Base-by-base conservation (phyloP, 1,139 yeast genomes). In the Taphrina sp. region DNA sequence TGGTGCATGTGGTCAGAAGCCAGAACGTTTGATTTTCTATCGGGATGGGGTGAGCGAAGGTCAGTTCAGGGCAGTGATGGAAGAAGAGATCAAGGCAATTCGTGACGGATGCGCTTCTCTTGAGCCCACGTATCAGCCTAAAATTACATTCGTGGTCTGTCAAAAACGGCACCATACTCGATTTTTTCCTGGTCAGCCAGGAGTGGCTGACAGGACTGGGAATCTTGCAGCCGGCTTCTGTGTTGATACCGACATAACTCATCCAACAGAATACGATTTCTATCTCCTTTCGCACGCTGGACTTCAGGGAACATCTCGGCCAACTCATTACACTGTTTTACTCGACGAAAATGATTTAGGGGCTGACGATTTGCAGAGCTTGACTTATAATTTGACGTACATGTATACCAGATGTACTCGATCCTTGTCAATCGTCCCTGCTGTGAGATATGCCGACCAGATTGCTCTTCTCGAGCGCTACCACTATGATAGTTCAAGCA, bases 31-130 rank as follows among this genome's bases (percentile, higher is more conserved):
- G 46, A 39, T 66, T 2, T 64, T 65, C 44, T 67, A 65, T 59
- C 66, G 70, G 54, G 70, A 67, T 61, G 70, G 70, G 60, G 68
- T 67, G 19, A 64, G 68, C n/a, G 61, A 64, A 38, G 70, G 70
- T 34, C 70, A 67, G 58, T 67, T 66, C 35, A 59, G 61, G 45
- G 62, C 61, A n/a, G 63, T 67, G 19, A 53, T 66, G 31, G 67
- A 66, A 46, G 62, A 60, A 19, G 70, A 67, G 60, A 63, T 67
- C 23, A 62, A 65, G 16, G 62, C 62, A 14, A 62, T 67, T 26
- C 61, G 62, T 7, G 31, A 17, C 14, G 66, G 66, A 1, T 63
- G 65, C 34, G 55, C 52, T 5, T 34, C 35, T 7, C 60, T 61
- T n/a, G 54, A 63, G 19, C 57, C 58, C 28, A 41, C 59, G 1